These are phyloP conservation scores for Plasmodium relictum DNA, from an alignment of 169 alveolate genomes.

Conservation along the genomic window DNA sequence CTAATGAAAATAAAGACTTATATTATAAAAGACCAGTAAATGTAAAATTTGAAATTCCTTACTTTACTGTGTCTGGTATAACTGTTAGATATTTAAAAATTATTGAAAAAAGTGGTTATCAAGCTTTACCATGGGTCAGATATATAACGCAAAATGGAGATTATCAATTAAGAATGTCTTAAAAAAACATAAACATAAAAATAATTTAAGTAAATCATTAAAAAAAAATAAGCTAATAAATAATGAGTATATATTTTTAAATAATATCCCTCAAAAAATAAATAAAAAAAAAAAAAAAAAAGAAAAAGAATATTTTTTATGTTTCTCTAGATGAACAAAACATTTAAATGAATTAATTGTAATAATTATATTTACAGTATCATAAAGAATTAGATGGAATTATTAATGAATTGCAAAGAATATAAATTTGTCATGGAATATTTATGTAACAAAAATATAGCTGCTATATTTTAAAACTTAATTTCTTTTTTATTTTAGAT, in stretches of 20 bases:
- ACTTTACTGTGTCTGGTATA: constrained; percentile 99
- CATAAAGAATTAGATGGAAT: too few relatives aligned
- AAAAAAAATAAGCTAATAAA: background rate
- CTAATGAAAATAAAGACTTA: constrained; percentile 92
- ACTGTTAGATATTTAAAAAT: constrained; percentile 98
- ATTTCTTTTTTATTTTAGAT: too few relatives aligned
- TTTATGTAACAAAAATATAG: too few relatives aligned
- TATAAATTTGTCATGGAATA: too few relatives aligned
- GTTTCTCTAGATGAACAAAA: too few relatives aligned
- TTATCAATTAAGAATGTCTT: constrained; percentile 97
- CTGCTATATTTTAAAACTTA: too few relatives aligned
- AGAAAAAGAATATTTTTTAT: too few relatives aligned
- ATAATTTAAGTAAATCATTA: background rate
- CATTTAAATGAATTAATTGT: too few relatives aligned
- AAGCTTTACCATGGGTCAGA: constrained; percentile 99
- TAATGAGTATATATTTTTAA: background rate
- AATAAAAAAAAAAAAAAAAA: too few relatives aligned
- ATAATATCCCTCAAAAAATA: background rate
- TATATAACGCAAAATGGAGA: constrained; percentile 99
- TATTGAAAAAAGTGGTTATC: constrained; percentile 97
- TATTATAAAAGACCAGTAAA: constrained; percentile 95
- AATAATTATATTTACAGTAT: too few relatives aligned
- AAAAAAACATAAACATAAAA: constrained; percentile 11
- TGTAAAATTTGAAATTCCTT: constrained; percentile 99
- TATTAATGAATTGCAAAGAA: too few relatives aligned